Conservation (phyloP, 2,329 filamentous ascomycete genomes). For the Aspergillus tubingensis region DNA sequence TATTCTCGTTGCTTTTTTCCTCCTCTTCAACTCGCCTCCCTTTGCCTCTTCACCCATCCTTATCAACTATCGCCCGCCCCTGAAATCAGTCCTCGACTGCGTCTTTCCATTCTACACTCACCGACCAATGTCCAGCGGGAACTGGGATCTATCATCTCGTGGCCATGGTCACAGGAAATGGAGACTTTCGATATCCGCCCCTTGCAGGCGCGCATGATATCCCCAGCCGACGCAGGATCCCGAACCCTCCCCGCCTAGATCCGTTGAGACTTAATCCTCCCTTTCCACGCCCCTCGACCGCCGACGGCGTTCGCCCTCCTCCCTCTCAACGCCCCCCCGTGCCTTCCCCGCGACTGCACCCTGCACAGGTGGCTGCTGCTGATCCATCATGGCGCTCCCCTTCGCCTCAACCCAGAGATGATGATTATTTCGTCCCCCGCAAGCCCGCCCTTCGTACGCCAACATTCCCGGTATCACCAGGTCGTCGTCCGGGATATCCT, state of each 20-base stretch:
- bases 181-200: constrained; percentile 37
- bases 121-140: constrained; percentile 46
- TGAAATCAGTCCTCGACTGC: constrained; percentile 3
- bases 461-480: constrained; percentile 23
- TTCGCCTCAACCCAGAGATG: constrained; percentile 18
- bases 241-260: constrained; percentile 33
- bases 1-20: constrained; percentile 8
- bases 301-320: constrained; percentile 18
- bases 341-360: constrained; percentile 20
- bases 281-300: constrained; percentile 26
- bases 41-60: not conserved
- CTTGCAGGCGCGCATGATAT: constrained; percentile 34
- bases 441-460: constrained; percentile 25
- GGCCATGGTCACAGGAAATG: constrained; percentile 50
- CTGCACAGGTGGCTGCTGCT: constrained; percentile 15
- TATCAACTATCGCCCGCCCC: not conserved
- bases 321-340: constrained; percentile 25
- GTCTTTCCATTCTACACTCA: constrained; percentile 3
- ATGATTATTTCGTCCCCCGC: constrained; percentile 12
- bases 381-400: constrained; percentile 21
- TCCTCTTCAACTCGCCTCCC: not conserved
- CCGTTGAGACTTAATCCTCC: constrained; percentile 33
- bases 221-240: constrained; percentile 32
- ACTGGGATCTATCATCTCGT: constrained; percentile 36
- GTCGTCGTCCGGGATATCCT: constrained; percentile 21